phyloP scores from a whole-genome alignment of 805 yeast genomes.

The Sungouiella blattae region DNA sequence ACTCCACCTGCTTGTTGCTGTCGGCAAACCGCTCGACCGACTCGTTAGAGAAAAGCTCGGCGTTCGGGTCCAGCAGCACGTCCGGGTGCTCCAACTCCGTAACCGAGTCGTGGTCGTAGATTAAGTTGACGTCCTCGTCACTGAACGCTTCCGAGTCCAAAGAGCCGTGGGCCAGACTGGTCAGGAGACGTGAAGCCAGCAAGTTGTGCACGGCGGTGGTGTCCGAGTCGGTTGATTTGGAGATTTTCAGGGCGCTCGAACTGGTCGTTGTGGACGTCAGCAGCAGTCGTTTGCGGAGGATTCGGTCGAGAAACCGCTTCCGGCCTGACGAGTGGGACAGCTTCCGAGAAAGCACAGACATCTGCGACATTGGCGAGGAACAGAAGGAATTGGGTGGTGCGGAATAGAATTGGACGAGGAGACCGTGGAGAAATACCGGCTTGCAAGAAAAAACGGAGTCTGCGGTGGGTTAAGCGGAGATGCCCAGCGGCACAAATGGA shows the following conservation, averaged over 20 bases:
- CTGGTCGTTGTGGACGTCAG: conserved; percentile 1
- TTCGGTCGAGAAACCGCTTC: conserved; percentile 12
- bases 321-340: conserved; percentile 3
- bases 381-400: no score
- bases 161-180: background rate
- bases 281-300: conserved; percentile 12
- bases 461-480: no score
- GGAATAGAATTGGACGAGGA: no score
- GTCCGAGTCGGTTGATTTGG: no score
- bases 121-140: conserved; percentile 21
- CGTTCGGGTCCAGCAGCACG: conserved; percentile 14
- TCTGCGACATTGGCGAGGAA: background rate
- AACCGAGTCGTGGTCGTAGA: conserved; percentile 10
- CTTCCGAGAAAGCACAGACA: background rate
- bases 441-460: no score
- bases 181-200: background rate
- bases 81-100: conserved; percentile 13
- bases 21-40: conserved; percentile 3
- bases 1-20: conserved; percentile 13
- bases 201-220: no score
- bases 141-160: conserved; percentile 8
- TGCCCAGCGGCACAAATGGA: no score
- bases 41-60: conserved; percentile 7
- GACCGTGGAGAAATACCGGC: no score
- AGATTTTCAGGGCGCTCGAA: background rate